Evolutionary conservation across 2,329 filamentous ascomycete genomes (phyloP), one percentile per base, ranked within the genome.

Genomic region (Ophiognomonia clavigignenti-juglandacearum): DNA sequence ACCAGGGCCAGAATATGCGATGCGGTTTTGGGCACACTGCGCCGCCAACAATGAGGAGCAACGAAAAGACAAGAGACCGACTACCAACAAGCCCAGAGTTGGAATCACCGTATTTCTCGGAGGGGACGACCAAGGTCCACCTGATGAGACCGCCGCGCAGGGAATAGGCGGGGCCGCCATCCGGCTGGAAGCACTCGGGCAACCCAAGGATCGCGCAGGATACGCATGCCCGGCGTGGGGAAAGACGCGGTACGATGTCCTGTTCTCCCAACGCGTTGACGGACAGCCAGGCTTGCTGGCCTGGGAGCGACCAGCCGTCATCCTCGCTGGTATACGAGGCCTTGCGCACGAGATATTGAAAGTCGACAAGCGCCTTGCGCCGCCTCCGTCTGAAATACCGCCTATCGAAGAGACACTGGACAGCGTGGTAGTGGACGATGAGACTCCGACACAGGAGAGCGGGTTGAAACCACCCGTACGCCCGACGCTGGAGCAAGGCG

Each of bases 1-100:
- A 1, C 82, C 83, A 0, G 83, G 82, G 0, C 81, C 81, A 0
- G 82, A 86, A 56, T 73, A 73, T 2, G 74, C 73, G 3, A 62
- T 84, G 54, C 67, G 80, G 22, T 83, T 75, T 47, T 79, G 73
- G 75, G 68, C 74, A 6, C 61, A 70, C 29, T 73, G 70, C 32
- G 61, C 63, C 14, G 60, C 62, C n/a, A 61, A 69, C 31, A 52
- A 56, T 7, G 59, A 54, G 26, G 53, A 50, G 6, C 41, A 23
- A 26, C 16, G 22, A n/a, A 41, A 39, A 22, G 39, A 46, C 19
- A 48, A 20, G 26, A 36, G 36, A 24, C 4, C 32, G 6, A n/a
- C 23, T 31, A 23, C 16, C 20, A 36, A 43, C n/a, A 47, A 27
- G 18, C 36, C 27, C 16, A 34, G 42, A 42, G 63, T 74, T 7